These are phyloP conservation scores for Dictyostelium capitatum DNA, from an alignment of 78 protist species.

Conservation along the genomic window DNA sequence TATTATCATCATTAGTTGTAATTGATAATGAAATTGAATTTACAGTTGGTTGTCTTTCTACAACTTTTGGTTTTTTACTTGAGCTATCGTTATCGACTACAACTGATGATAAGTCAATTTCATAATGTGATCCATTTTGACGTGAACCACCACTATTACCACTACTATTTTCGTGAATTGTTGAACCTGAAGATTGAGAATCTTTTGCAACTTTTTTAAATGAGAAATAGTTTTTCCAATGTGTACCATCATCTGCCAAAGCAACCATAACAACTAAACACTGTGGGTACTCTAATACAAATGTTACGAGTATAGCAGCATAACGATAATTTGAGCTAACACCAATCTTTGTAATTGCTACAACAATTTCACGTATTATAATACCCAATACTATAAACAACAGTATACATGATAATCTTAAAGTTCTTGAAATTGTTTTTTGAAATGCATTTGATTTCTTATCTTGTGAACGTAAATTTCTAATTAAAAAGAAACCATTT, in stretches of 20 bases:
- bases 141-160: not conserved
- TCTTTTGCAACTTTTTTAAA: conserved; percentile 6
- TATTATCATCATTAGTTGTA: no score
- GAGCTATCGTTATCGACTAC: not conserved
- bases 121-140: not conserved
- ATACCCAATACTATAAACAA: conserved; percentile 13
- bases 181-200: not conserved
- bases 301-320: conserved; percentile 2
- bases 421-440: conserved; percentile 25
- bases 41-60: no score
- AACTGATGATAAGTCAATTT: not conserved
- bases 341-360: not conserved
- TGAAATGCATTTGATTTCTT: conserved; percentile 26
- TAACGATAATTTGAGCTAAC: conserved; percentile 23
- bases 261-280: conserved; percentile 54
- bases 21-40: no score
- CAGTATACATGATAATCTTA: not conserved
- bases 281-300: conserved; percentile 26
- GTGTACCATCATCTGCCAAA: conserved; percentile 21
- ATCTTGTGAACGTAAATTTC: conserved; percentile 11
- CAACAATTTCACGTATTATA: not conserved
- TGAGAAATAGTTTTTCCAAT: conserved; percentile 30
- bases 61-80: not conserved
- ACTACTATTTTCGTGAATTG: not conserved
- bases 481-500: conserved; percentile 50